Percentiles rank a stretch among this genome's conserved stretches.
phyloP scores from a whole-genome alignment of 139 green algal species.

The Coccomyxa sp. region DNA sequence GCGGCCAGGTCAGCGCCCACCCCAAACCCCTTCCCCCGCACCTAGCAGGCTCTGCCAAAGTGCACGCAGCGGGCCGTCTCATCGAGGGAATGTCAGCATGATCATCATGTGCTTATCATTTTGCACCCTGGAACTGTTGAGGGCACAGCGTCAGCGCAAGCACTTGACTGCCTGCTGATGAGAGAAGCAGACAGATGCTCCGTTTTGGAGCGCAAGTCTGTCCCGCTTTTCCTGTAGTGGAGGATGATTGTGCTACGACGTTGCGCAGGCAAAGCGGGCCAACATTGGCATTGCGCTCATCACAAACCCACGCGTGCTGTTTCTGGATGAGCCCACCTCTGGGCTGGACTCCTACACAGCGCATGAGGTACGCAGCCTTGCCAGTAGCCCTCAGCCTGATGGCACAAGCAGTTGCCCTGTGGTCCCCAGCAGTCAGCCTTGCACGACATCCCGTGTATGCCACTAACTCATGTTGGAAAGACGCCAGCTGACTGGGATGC shows the following conservation, averaged over 20 bases:
- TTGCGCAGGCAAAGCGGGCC: conserved; percentile 15
- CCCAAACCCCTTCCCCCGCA: no score
- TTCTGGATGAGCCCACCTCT: conserved; percentile 28
- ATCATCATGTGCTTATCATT: no score
- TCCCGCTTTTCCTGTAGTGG: not conserved
- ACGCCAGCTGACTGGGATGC: no score
- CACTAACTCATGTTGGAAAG: no score
- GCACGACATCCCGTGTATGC: no score
- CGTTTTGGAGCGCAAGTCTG: not conserved
- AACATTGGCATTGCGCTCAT: conserved; percentile 26
- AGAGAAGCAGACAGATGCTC: not conserved
- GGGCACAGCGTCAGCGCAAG: no score
- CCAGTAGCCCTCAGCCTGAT: not conserved
- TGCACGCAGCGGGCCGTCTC: no score
- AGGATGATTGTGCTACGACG: not conserved
- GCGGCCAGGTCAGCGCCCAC: conserved; percentile 21
- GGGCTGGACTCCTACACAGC: conserved; percentile 70
- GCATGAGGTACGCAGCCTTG: conserved; percentile 35
- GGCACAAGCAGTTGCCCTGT: not conserved
- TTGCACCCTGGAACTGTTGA: no score
- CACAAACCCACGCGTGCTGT: conserved; percentile 31
- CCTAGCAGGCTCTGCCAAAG: no score
- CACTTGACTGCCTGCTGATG: no score
- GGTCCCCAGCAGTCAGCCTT: no score
- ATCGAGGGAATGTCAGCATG: no score